A percentile compares a stretch with the other conserved stretches of the same genome.
These are phyloP conservation scores for Friedmanniomyces simplex DNA, from an alignment of 495 filamentous ascomycete genomes.

Conservation along the genomic window DNA sequence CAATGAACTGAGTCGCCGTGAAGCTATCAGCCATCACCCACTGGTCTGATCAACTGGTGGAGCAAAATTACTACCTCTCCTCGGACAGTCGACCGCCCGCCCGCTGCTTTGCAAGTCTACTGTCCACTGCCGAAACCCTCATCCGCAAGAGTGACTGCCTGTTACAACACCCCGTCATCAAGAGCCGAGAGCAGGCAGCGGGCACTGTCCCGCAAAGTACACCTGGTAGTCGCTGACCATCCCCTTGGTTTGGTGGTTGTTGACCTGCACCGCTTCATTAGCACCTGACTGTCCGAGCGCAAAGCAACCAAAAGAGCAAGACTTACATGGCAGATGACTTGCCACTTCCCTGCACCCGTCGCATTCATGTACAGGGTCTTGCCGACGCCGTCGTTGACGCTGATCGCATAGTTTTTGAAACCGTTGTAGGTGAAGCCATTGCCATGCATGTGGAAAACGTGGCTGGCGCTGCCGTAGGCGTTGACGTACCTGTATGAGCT, in stretches of 20 bases:
- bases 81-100: too few relatives aligned
- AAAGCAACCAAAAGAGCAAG: not conserved
- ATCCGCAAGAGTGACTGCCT: too few relatives aligned
- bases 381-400: conserved; percentile 9
- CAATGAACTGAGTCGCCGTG: too few relatives aligned
- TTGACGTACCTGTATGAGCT: not conserved
- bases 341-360: conserved; percentile 6
- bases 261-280: not conserved
- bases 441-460: conserved; percentile 19
- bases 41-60: too few relatives aligned
- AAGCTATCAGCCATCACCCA: too few relatives aligned
- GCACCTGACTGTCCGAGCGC: not conserved
- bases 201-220: not conserved
- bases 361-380: conserved; percentile 14
- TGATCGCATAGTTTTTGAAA: not conserved
- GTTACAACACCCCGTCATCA: too few relatives aligned
- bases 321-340: conserved; percentile 12
- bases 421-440: conserved; percentile 13
- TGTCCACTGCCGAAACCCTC: not conserved
- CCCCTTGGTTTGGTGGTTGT: not conserved
- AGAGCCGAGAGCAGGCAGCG: conserved; percentile 1
- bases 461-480: conserved; percentile 7
- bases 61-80: too few relatives aligned
- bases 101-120: too few relatives aligned
- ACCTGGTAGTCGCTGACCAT: conserved; percentile 5